Evolutionary conservation across 2,329 filamentous ascomycete genomes (phyloP).

Genomic region (Xylariales sp.): DNA sequence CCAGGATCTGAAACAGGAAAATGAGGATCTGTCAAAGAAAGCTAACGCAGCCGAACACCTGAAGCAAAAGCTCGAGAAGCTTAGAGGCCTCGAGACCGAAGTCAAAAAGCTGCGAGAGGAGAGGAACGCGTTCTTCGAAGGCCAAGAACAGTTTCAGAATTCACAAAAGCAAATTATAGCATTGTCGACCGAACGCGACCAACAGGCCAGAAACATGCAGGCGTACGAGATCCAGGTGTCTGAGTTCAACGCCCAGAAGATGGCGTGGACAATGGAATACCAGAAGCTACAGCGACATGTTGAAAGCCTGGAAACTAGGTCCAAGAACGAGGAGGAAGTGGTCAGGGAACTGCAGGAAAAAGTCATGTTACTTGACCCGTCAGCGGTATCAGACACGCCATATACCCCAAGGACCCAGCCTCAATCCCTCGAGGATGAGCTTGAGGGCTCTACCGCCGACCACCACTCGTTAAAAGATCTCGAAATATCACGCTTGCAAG

Average conservation of each 20-base stretch:
- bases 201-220: slow-evolving; percentile 28
- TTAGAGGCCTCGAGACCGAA: slow-evolving; percentile 51
- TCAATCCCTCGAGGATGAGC: slow-evolving; percentile 51
- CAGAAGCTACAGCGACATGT: slow-evolving; percentile 24
- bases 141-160: slow-evolving; percentile 21
- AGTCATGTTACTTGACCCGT: slow-evolving; percentile 31
- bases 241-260: slow-evolving; percentile 39
- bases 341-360: slow-evolving; percentile 59
- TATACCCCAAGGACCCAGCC: slow-evolving; percentile 30
- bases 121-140: slow-evolving; percentile 42
- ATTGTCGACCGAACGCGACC: slow-evolving; percentile 28
- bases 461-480: slow-evolving; percentile 38
- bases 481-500: slow-evolving; percentile 54
- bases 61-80: slow-evolving; percentile 57
- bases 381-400: slow-evolving; percentile 18
- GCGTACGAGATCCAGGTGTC: slow-evolving; percentile 32
- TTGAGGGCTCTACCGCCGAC: slow-evolving; percentile 43
- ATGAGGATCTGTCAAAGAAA: slow-evolving; percentile 55
- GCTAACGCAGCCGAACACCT: slow-evolving; percentile 60
- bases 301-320: slow-evolving; percentile 35
- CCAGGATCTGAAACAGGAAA: slow-evolving; percentile 53
- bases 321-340: slow-evolving; percentile 46
- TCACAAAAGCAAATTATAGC: slow-evolving; percentile 30
- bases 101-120: slow-evolving; percentile 51
- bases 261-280: slow-evolving; percentile 31